phyloP scores from a whole-genome alignment of 768 basidiomycete species.

The Pleurotus ostreatus region DNA sequence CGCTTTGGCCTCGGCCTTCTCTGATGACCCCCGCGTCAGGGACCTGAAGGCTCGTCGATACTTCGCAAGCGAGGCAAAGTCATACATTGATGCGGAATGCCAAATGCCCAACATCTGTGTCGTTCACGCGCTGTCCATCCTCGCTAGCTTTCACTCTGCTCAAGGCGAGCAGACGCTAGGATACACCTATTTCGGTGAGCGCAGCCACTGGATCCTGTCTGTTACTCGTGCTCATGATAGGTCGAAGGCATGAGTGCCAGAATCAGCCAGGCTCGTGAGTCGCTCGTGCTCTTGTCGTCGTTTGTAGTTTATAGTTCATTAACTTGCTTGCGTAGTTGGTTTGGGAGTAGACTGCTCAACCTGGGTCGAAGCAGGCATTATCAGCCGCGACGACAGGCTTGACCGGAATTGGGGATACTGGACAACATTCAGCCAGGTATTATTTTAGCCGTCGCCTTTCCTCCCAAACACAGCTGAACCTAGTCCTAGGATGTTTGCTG shows the following conservation, averaged over 20 bases:
- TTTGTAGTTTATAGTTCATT: too few species aligned
- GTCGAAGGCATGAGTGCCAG: slow-evolving; percentile 51
- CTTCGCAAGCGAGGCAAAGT: slow-evolving; percentile 40
- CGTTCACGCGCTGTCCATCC: slow-evolving; percentile 37
- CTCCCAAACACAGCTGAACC: neutral
- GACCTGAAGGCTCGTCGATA: slow-evolving; percentile 38
- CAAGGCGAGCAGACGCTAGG: slow-evolving; percentile 45
- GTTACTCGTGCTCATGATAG: neutral
- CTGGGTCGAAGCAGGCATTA: slow-evolving; percentile 50
- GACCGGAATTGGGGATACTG: slow-evolving; percentile 61
- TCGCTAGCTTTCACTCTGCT: slow-evolving; percentile 43
- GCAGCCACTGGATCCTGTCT: slow-evolving; percentile 28
- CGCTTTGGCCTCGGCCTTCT: slow-evolving; percentile 37
- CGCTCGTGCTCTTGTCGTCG: too few species aligned
- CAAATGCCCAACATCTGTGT: slow-evolving; percentile 41
- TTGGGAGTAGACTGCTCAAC: slow-evolving; percentile 52
- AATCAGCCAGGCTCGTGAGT: slow-evolving; percentile 57
- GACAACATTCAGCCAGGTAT: slow-evolving; percentile 52
- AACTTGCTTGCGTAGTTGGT: slow-evolving; percentile 36
- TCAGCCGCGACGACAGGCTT: slow-evolving; percentile 46
- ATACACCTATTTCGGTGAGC: slow-evolving; percentile 44
- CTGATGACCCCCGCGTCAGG: slow-evolving; percentile 38
- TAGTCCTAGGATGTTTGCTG: slow-evolving; percentile 51
- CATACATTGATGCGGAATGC: slow-evolving; percentile 42
- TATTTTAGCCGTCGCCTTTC: neutral